These are phyloP conservation scores for Emergomyces orientalis DNA, from an alignment of 2,329 filamentous ascomycete species.

Conservation along the genomic window DNA sequence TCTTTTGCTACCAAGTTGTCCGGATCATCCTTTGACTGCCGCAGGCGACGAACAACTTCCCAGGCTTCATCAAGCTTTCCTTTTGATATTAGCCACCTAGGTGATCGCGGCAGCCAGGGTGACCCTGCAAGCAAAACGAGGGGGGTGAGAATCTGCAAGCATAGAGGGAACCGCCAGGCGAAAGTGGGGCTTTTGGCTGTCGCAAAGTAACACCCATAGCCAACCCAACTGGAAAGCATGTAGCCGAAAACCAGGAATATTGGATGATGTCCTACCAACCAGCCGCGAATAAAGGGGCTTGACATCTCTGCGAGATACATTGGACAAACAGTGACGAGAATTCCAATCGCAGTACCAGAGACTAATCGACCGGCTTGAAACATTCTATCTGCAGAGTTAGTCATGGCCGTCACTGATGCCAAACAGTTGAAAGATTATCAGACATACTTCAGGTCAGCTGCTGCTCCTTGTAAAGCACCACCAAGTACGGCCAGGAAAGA, in stretches of 20 bases:
- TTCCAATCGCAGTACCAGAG: constrained; percentile 35
- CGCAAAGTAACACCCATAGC: constrained; percentile 39
- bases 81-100: constrained; percentile 43
- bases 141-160: constrained; percentile 34
- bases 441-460: constrained; percentile 35
- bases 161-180: constrained; percentile 40
- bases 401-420: background rate
- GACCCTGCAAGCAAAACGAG: constrained; percentile 34
- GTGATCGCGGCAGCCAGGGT: constrained; percentile 39
- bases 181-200: constrained; percentile 29
- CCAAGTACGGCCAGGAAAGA: constrained; percentile 38
- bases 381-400: constrained; percentile 25
- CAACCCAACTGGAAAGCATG: constrained; percentile 38
- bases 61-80: constrained; percentile 40
- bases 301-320: constrained; percentile 41
- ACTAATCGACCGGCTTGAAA: constrained; percentile 39
- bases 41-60: constrained; percentile 34
- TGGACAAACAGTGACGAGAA: constrained; percentile 37
- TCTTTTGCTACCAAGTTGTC: constrained; percentile 38
- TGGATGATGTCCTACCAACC: constrained; percentile 39
- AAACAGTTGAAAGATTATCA: background rate
- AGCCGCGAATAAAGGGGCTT: constrained; percentile 34
- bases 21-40: constrained; percentile 31
- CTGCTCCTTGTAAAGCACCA: constrained; percentile 40
- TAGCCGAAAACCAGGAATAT: constrained; percentile 43